Evolutionary conservation across 495 filamentous ascomycete species (phyloP).

Genomic region (Penicillium desertorum): DNA sequence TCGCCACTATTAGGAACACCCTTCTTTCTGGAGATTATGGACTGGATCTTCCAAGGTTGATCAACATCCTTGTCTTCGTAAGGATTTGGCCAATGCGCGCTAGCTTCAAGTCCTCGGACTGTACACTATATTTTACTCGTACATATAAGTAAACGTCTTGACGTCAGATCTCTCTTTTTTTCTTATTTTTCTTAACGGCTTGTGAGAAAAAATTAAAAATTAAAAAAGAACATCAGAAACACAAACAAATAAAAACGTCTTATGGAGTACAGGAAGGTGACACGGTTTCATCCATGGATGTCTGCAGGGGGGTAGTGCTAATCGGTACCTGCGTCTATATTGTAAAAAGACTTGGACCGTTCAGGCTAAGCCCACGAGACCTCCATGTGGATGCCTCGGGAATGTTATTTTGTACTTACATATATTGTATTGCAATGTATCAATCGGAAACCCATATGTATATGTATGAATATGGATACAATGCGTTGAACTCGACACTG

Average conservation of each 20-base stretch:
- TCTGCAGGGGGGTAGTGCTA: conserved; percentile 7
- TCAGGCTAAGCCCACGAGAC: conserved; percentile 28
- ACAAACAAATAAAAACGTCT: background rate
- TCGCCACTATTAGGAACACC: conserved; percentile 9
- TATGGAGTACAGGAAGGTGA: background rate
- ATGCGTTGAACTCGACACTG: background rate
- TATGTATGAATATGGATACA: background rate
- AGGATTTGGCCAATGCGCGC: conserved; percentile 5
- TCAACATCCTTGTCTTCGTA: background rate
- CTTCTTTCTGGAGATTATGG: background rate
- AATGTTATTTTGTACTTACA: background rate
- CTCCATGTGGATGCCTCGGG: conserved; percentile 25
- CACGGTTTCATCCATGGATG: conserved; percentile 7
- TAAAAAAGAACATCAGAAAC: background rate
- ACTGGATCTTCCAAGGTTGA: background rate
- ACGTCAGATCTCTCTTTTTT: conserved; percentile 3
- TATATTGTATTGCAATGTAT: no score
- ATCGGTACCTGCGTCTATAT: conserved; percentile 23
- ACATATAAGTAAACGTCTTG: background rate
- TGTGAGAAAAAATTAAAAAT: background rate
- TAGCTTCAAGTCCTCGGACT: conserved; percentile 5
- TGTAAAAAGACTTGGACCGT: background rate
- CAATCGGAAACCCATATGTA: background rate
- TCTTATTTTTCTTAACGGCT: background rate
- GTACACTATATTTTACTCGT: conserved; percentile 1